Evolutionary conservation across 176 grass and related monocot species (phyloP).

Genomic region (Olyra latifolia): DNA sequence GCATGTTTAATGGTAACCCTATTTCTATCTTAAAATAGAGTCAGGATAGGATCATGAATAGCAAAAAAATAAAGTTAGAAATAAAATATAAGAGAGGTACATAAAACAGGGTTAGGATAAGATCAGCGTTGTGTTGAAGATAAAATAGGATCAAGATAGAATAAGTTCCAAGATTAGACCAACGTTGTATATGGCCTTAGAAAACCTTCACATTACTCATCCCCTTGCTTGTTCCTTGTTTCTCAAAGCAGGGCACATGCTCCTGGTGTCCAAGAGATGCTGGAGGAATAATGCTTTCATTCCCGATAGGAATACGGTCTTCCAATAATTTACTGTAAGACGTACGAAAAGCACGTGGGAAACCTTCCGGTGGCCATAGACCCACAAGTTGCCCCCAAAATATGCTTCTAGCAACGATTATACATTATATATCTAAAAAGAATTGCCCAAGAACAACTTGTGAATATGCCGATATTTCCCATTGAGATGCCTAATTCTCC

Average conservation of each 20-base stretch:
- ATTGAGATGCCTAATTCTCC: constrained; percentile 20
- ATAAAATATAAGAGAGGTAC: too few relatives aligned
- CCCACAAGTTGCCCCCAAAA: not conserved
- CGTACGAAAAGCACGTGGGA: constrained; percentile 14
- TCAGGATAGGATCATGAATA: too few relatives aligned
- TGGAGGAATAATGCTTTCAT: constrained; percentile 36
- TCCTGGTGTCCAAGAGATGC: constrained; percentile 26
- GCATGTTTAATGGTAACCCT: too few relatives aligned
- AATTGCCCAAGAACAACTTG: constrained; percentile 31
- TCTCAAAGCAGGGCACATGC: constrained; percentile 17
- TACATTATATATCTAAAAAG: constrained; percentile 6
- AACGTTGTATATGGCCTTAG: too few relatives aligned
- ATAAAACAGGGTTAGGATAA: too few relatives aligned
- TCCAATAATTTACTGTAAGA: constrained; percentile 43
- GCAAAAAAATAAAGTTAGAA: too few relatives aligned
- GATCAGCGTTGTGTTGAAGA: too few relatives aligned
- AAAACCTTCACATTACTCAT: constrained; percentile 29
- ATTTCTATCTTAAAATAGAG: too few relatives aligned
- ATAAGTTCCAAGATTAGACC: too few relatives aligned
- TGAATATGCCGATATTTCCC: not conserved
- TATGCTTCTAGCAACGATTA: constrained; percentile 16
- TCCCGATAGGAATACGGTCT: constrained; percentile 44
- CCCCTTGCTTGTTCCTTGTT: not conserved
- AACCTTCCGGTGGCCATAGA: not conserved
- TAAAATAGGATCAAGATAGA: too few relatives aligned